Evolutionary conservation across 139 green algal genomes (phyloP).

Genomic region (Coccomyxa sp.): DNA sequence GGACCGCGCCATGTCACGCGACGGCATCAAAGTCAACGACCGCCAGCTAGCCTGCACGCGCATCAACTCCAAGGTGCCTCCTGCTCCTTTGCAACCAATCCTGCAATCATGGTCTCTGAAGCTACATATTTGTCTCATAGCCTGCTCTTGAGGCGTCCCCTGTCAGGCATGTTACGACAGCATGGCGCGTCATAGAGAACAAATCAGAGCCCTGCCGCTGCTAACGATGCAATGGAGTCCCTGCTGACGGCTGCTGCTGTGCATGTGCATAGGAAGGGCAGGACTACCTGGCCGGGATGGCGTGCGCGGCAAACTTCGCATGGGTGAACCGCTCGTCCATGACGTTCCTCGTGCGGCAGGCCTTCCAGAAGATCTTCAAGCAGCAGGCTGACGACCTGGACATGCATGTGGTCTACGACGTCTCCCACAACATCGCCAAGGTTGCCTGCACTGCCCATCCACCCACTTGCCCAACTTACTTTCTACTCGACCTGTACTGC

Average conservation of each 20-base stretch:
- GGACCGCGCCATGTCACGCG: slow-evolving; percentile 77
- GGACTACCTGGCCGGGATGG: slow-evolving; percentile 86
- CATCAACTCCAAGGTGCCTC: slow-evolving; percentile 63
- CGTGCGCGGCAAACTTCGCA: slow-evolving; percentile 88
- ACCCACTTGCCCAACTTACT: background rate
- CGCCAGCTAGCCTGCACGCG: slow-evolving; percentile 82
- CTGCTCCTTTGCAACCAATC: slow-evolving; percentile 1
- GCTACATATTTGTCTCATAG: background rate
- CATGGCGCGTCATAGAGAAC: too few relatives aligned
- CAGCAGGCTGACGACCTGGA: slow-evolving; percentile 77
- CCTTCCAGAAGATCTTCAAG: slow-evolving; percentile 81
- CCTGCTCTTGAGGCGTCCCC: background rate
- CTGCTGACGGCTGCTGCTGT: background rate
- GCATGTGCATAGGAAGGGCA: slow-evolving; percentile 52
- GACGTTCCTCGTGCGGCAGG: slow-evolving; percentile 78
- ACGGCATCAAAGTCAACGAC: slow-evolving; percentile 77
- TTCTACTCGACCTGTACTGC: background rate
- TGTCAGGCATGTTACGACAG: too few relatives aligned
- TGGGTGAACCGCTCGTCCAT: slow-evolving; percentile 87
- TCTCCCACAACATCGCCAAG: slow-evolving; percentile 91
- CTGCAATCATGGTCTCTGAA: background rate
- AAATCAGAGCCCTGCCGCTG: too few relatives aligned
- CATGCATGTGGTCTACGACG: slow-evolving; percentile 93
- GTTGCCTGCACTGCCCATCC: slow-evolving; percentile 8
- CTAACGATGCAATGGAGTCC: background rate